A percentile compares a stretch with the other conserved stretches of the same genome.
phyloP scores from a whole-genome alignment of 148 eudicot genomes.

The Pharnaceum exiguum region DNA sequence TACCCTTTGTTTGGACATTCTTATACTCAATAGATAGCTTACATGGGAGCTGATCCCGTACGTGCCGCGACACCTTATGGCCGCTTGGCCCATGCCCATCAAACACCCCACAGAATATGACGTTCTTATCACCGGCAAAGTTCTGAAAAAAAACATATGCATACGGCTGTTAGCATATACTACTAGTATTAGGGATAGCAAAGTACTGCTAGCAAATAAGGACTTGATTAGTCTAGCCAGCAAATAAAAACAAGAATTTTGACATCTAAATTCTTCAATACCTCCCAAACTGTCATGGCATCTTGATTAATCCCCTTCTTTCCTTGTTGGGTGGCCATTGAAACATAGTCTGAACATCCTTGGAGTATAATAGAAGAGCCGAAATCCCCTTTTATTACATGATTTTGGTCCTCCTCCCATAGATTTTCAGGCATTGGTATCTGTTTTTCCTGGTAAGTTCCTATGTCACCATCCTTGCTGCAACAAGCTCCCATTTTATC shows the following conservation, averaged over 20 bases:
- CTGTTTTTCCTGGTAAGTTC: slow-evolving; percentile 20
- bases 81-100: slow-evolving; percentile 93
- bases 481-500: slow-evolving; percentile 78
- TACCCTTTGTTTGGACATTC: slow-evolving; percentile 16
- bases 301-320: slow-evolving; percentile 87
- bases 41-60: slow-evolving; percentile 50
- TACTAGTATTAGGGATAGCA: too few species aligned
- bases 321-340: slow-evolving; percentile 70
- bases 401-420: slow-evolving; percentile 19
- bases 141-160: slow-evolving; percentile 38
- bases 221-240: not conserved
- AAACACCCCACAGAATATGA: slow-evolving; percentile 68
- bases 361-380: slow-evolving; percentile 51
- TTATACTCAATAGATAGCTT: slow-evolving; percentile 43
- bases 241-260: not conserved
- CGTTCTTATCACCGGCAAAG: slow-evolving; percentile 60
- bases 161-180: too few species aligned
- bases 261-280: too few species aligned
- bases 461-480: slow-evolving; percentile 34
- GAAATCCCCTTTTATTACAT: slow-evolving; percentile 34
- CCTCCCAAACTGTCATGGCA: slow-evolving; percentile 97
- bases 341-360: slow-evolving; percentile 51
- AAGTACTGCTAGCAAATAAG: not conserved
- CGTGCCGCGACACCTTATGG: slow-evolving; percentile 64
- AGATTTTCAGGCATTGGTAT: slow-evolving; percentile 5